Evolutionary conservation across 345 rosid genomes (phyloP).

Genomic region (Boechera stricta): DNA sequence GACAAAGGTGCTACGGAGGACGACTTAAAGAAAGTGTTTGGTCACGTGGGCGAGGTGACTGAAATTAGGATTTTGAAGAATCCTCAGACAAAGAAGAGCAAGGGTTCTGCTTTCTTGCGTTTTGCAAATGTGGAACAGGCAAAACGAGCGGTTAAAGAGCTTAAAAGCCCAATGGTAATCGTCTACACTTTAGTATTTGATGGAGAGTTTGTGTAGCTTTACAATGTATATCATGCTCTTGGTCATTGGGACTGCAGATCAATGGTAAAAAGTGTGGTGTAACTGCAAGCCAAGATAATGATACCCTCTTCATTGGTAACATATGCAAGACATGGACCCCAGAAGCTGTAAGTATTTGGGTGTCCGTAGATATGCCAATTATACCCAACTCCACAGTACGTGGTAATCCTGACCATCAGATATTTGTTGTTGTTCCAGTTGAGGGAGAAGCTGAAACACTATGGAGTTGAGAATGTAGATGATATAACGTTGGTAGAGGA

Average conservation of each 20-base stretch:
- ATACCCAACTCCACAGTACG: constrained; percentile 40
- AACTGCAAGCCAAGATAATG: constrained; percentile 93
- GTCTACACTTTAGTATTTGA: constrained; percentile 47
- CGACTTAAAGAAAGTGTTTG: constrained; percentile 81
- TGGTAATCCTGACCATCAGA: constrained; percentile 40
- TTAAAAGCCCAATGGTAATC: constrained; percentile 88
- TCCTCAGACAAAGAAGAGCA: constrained; percentile 89
- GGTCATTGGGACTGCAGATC: constrained; percentile 72
- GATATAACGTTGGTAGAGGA: constrained; percentile 95
- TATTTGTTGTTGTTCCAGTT: constrained; percentile 66
- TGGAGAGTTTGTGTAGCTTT: constrained; percentile 46
- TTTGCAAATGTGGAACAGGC: constrained; percentile 95
- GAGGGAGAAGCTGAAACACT: constrained; percentile 96
- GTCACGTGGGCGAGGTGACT: constrained; percentile 77
- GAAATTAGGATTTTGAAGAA: constrained; percentile 93
- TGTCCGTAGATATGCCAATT: constrained; percentile 42
- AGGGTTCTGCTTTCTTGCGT: constrained; percentile 97
- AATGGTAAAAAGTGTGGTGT: constrained; percentile 98
- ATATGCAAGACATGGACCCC: constrained; percentile 94
- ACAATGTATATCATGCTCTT: constrained; percentile 43
- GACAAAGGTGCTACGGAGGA: constrained; percentile 87
- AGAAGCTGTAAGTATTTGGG: constrained; percentile 86
- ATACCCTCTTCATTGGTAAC: constrained; percentile 94
- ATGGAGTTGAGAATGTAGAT: constrained; percentile 87
- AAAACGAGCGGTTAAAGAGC: constrained; percentile 77